Evolutionary conservation across 2,329 filamentous ascomycete genomes (phyloP), one percentile per base, ranked within the genome.

Genomic region (Escovopsis sp.): DNA sequence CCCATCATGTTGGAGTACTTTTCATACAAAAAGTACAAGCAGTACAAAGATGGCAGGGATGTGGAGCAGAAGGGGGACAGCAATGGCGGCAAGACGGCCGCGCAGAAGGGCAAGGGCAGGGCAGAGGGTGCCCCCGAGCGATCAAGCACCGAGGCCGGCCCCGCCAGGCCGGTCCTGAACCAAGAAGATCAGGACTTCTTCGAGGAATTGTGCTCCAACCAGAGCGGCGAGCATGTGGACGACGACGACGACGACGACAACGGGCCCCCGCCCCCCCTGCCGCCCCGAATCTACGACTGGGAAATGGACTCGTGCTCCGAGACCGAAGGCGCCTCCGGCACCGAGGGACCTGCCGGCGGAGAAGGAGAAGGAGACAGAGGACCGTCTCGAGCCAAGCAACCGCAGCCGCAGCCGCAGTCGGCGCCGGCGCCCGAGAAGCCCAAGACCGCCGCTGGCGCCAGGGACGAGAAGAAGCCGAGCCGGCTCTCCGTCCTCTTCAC

Each of bases 1-100:
- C 12, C 26, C 53, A 63, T 48, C 39, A 81, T 81, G 77, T 55
- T 80, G 47, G 75, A 80, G 58, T 80, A 75, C 58, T 72, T 80
- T 49, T 62, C 67, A 33, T 73, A 70, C 63, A 79, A 73, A 56
- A 80, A 78, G 57, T 62, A 69, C 54, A 80, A 78, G 62, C 76
- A 79, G 59, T 61, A 72, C 55, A 68, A 56, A 19, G 47, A 56
- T 7, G 51, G 48, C 26, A 47, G 53, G 26, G 46, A 55, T 41
- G 47, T 2, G 28, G 28, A 30, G 28, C 6, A 30, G 6, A 30
- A 10, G 6, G 10, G 28, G 28, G 10, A 10, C 28, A 30, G 28
- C 28, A 30, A 39, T 4, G 30, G 33, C 6, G 10, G 30, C 34
- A 9, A 33, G 28, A 40, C 32, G 33, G 23, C 28, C 9, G 44